Evolutionary conservation across 306 rosid species (phyloP).

Genomic region (Arachis hypogaea): DNA sequence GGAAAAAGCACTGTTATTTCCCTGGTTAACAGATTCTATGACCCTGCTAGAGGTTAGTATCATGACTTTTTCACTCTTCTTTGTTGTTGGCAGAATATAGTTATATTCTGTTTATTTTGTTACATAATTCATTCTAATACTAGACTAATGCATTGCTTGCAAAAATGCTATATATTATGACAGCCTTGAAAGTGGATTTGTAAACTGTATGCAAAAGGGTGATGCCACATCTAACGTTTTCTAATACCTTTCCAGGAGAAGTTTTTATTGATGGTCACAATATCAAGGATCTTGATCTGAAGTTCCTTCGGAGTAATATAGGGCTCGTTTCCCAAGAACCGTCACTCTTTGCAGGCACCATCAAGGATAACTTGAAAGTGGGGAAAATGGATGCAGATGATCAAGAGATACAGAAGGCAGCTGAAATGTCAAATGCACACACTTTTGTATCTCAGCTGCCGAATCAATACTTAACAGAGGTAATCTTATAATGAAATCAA

Average conservation of each 20-base stretch:
- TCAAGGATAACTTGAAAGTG: slow-evolving; percentile 72
- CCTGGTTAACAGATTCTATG: slow-evolving; percentile 75
- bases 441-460: slow-evolving; percentile 80
- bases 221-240: slow-evolving; percentile 29
- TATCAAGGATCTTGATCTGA: slow-evolving; percentile 72
- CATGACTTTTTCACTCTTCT: background rate
- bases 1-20: slow-evolving; percentile 95
- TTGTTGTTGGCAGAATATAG: background rate
- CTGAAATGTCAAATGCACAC: slow-evolving; percentile 79
- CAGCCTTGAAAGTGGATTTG: background rate
- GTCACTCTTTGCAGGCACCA: slow-evolving; percentile 70
- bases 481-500: slow-evolving; percentile 17
- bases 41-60: slow-evolving; percentile 61
- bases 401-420: slow-evolving; percentile 61
- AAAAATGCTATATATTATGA: background rate
- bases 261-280: slow-evolving; percentile 65
- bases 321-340: slow-evolving; percentile 91
- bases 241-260: slow-evolving; percentile 56
- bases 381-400: slow-evolving; percentile 79
- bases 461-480: slow-evolving; percentile 76
- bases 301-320: slow-evolving; percentile 69
- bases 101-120: slow-evolving; percentile 2
- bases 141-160: too few relatives aligned
- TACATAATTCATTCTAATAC: too few relatives aligned
- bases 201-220: slow-evolving; percentile 15